phyloP scores from a whole-genome alignment of 768 basidiomycete species.

The Lyophyllum atratum region DNA sequence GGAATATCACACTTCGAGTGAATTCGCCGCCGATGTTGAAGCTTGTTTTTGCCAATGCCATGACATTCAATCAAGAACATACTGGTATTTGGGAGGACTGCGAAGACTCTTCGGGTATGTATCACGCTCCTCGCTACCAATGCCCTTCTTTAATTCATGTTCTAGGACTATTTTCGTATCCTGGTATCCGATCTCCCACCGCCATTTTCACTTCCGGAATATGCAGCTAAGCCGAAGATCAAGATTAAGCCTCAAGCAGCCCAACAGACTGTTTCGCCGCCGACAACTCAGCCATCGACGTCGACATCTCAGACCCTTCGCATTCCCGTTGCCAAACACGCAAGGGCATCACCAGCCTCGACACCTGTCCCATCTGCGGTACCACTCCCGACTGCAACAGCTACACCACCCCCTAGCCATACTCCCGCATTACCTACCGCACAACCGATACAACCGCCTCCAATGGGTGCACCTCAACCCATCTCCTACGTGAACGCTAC shows the following conservation, averaged over 20 bases:
- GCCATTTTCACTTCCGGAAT: slow-evolving; percentile 64
- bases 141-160: slow-evolving; percentile 9
- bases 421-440: slow-evolving; percentile 22
- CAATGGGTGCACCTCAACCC: slow-evolving; percentile 31
- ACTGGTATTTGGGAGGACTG: slow-evolving; percentile 84
- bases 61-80: slow-evolving; percentile 86
- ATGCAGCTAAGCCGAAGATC: slow-evolving; percentile 62
- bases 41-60: slow-evolving; percentile 87
- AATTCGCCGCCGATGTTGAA: slow-evolving; percentile 88
- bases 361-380: slow-evolving; percentile 19
- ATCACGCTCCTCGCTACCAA: slow-evolving; percentile 6
- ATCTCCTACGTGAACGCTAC: slow-evolving; percentile 34
- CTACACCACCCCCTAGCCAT: slow-evolving; percentile 23
- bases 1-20: slow-evolving; percentile 65
- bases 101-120: slow-evolving; percentile 62
- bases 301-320: slow-evolving; percentile 34
- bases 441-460: slow-evolving; percentile 21
- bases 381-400: slow-evolving; percentile 22
- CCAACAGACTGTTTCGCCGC: slow-evolving; percentile 26
- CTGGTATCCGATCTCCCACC: slow-evolving; percentile 79
- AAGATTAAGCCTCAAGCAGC: slow-evolving; percentile 64
- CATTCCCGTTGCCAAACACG: slow-evolving; percentile 32
- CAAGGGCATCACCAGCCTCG: slow-evolving; percentile 16
- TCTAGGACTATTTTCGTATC: slow-evolving; percentile 70
- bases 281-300: slow-evolving; percentile 16